phyloP scores from a whole-genome alignment of 768 basidiomycete genomes.

The Lanmaoa pseudosensibilis region DNA sequence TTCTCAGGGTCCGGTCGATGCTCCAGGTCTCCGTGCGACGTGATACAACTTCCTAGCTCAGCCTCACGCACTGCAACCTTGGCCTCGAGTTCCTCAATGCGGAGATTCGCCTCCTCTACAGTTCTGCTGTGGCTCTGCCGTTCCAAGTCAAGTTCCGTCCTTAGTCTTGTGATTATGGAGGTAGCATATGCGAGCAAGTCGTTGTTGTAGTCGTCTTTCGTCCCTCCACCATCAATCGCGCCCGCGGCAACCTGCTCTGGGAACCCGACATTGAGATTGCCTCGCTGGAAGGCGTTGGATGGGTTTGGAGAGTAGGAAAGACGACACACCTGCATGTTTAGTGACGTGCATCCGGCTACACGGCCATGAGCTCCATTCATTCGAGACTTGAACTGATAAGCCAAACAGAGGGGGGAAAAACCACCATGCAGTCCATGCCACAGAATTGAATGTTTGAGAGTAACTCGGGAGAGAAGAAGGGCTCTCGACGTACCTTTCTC shows the following conservation, averaged over 20 bases:
- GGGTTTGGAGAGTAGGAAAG: constrained; percentile 1
- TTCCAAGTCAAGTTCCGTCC: constrained; percentile 46
- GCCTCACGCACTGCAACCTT: constrained; percentile 58
- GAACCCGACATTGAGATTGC: constrained; percentile 22
- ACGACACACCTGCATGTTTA: constrained; percentile 43
- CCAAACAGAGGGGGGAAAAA: not conserved
- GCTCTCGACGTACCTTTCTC: constrained; percentile 51
- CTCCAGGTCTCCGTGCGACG: constrained; percentile 7
- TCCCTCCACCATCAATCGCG: not conserved
- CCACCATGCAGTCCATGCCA: not conserved
- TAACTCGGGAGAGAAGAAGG: not conserved
- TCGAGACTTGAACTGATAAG: constrained; percentile 43
- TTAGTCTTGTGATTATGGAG: constrained; percentile 43
- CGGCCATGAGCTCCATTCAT: constrained; percentile 48
- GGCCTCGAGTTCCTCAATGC: constrained; percentile 48
- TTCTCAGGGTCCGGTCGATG: not conserved
- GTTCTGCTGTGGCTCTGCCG: constrained; percentile 43
- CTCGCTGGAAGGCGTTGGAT: constrained; percentile 17
- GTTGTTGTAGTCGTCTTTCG: constrained; percentile 11
- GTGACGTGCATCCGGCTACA: constrained; percentile 43
- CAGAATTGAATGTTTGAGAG: not conserved
- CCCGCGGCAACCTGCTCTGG: constrained; percentile 19
- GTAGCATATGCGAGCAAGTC: constrained; percentile 44
- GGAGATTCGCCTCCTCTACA: constrained; percentile 39
- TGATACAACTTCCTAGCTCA: constrained; percentile 45